Conservation (phyloP, 1,284 basidiomycete species). For the Flammula alnicola region DNA sequence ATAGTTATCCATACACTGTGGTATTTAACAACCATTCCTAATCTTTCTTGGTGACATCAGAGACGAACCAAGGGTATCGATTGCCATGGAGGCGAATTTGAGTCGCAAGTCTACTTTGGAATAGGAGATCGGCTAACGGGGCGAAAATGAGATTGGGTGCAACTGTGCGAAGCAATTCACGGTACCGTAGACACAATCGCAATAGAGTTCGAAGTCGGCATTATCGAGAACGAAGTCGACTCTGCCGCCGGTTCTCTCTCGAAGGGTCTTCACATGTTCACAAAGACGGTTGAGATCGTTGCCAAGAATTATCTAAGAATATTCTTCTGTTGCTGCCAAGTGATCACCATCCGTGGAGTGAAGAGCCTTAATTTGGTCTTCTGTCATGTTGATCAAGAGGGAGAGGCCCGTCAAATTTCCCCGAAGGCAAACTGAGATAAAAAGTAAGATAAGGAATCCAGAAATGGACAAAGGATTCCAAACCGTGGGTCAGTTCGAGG, state of each 20-base stretch:
- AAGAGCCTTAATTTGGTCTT: constrained; percentile 97
- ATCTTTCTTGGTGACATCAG: constrained; percentile 96
- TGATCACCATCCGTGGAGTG: constrained; percentile 97
- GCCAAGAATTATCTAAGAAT: constrained; percentile 89
- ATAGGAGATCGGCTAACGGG: constrained; percentile 88
- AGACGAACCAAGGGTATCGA: constrained; percentile 91
- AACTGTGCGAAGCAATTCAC: constrained; percentile 24
- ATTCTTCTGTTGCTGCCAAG: constrained; percentile 95
- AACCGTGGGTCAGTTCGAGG: constrained; percentile 89
- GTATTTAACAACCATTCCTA: constrained; percentile 94
- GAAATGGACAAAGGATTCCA: constrained; percentile 20
- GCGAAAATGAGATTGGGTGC: constrained; percentile 13
- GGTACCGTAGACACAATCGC: constrained; percentile 92
- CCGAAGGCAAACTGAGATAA: constrained; percentile 81
- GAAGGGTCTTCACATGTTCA: constrained; percentile 78
- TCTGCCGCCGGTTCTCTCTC: constrained; percentile 75
- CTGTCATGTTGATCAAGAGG: constrained; percentile 97
- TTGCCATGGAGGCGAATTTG: constrained; percentile 94
- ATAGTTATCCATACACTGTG: constrained; percentile 88
- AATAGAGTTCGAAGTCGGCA: constrained; percentile 94
- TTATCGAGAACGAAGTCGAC: constrained; percentile 92
- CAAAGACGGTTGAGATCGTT: constrained; percentile 84
- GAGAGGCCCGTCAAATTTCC: constrained; percentile 96
- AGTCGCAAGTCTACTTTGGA: constrained; percentile 88
- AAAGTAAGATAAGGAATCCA: constrained; percentile 18